Percentiles rank a stretch among this genome's conserved stretches.
Evolutionary conservation across 768 basidiomycete genomes (phyloP).

Genomic region (Lactarius quietus): DNA sequence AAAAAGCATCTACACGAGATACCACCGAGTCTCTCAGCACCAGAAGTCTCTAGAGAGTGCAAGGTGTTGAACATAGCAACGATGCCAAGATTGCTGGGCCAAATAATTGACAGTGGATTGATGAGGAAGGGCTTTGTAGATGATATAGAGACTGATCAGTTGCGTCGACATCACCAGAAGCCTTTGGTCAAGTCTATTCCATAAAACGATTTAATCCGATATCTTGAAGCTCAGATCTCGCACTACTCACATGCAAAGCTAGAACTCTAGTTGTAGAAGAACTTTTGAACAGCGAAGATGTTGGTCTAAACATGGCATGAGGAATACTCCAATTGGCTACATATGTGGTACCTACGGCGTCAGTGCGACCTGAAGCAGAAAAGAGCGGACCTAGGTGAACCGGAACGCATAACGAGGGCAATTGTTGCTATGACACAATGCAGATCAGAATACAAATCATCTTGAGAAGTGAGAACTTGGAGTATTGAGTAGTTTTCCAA

Average conservation of each 20-base stretch:
- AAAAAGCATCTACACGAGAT: constrained; percentile 53
- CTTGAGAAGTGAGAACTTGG: too few relatives aligned
- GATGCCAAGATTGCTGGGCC: constrained; percentile 41
- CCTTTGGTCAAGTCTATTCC: constrained; percentile 34
- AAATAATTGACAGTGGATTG: constrained; percentile 42
- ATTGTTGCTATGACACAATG: too few relatives aligned
- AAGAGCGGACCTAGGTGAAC: too few relatives aligned
- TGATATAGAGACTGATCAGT: constrained; percentile 40
- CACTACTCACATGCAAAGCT: constrained; percentile 34
- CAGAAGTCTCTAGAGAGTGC: constrained; percentile 37
- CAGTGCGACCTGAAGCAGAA: too few relatives aligned
- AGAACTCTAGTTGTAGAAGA: constrained; percentile 41
- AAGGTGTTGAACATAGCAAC: constrained; percentile 45
- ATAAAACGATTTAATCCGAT: neutral
- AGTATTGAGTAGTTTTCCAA: too few relatives aligned
- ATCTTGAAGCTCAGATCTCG: neutral
- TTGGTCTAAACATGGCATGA: constrained; percentile 34
- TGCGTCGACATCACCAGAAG: constrained; percentile 42
- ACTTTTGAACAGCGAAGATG: constrained; percentile 43
- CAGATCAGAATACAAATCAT: too few relatives aligned
- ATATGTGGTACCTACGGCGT: too few relatives aligned
- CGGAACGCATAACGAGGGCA: too few relatives aligned
- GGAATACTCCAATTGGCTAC: too few relatives aligned
- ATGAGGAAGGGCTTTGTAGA: constrained; percentile 44
- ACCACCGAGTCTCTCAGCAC: constrained; percentile 43